Percentiles rank a stretch among this genome's conserved stretches.
Conservation (phyloP, 2,329 filamentous ascomycete species). For the Lizonia empirigonia region DNA sequence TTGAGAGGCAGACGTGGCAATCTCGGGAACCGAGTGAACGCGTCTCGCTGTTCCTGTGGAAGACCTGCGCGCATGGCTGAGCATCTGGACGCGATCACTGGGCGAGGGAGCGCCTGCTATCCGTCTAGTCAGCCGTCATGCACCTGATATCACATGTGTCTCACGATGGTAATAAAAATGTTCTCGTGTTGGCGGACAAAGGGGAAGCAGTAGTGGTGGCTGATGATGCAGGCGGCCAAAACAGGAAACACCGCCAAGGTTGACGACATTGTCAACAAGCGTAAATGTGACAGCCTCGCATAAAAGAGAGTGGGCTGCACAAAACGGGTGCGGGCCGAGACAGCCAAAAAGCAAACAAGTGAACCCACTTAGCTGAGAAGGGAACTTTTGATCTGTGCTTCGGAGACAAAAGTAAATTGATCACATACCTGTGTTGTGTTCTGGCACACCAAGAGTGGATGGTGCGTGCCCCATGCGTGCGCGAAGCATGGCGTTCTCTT, state of each 20-base stretch:
- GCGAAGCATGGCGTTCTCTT: slow-evolving; percentile 60
- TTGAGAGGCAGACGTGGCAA: slow-evolving; percentile 45
- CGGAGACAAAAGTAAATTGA: slow-evolving; percentile 20
- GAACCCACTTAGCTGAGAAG: slow-evolving; percentile 17
- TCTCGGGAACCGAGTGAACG: slow-evolving; percentile 45
- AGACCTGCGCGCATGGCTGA: slow-evolving; percentile 45
- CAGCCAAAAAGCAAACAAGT: slow-evolving; percentile 37
- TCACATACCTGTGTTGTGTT: slow-evolving; percentile 47
- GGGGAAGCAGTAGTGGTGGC: slow-evolving; percentile 23
- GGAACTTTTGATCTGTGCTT: slow-evolving; percentile 38
- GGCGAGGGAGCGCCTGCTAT: slow-evolving; percentile 45
- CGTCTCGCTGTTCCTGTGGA: slow-evolving; percentile 48
- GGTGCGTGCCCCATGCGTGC: slow-evolving; percentile 55
- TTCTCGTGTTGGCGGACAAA: slow-evolving; percentile 16
- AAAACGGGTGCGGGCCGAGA: slow-evolving; percentile 33
- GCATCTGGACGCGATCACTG: slow-evolving; percentile 48
- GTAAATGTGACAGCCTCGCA: slow-evolving; percentile 21
- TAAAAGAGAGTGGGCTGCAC: slow-evolving; percentile 22
- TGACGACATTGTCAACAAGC: slow-evolving; percentile 15
- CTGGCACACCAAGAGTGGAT: slow-evolving; percentile 46
- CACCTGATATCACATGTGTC: slow-evolving; percentile 24
- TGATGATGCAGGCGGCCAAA: slow-evolving; percentile 36
- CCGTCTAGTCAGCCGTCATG: slow-evolving; percentile 26
- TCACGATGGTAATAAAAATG: slow-evolving; percentile 3
- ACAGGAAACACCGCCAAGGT: slow-evolving; percentile 21